Base-by-base conservation (phyloP, 1,284 basidiomycete genomes). In the Austroboletus rostrupii region DNA sequence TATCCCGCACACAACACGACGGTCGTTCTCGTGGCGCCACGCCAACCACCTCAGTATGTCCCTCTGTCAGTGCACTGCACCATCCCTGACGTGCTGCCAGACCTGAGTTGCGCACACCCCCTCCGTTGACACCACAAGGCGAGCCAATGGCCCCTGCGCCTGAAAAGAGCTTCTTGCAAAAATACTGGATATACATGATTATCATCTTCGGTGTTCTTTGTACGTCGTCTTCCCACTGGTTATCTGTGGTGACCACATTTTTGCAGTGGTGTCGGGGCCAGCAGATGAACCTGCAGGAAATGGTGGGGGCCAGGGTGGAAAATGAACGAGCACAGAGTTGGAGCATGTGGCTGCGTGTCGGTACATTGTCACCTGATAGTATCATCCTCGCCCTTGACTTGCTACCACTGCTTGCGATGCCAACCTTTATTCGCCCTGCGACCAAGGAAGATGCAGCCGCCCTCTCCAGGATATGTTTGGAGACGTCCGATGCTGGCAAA, bases 161-260 rank as follows among this genome's bases (percentile, higher is more conserved):
- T 1, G 90, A 91, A 64, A 88, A 92, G 70, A 72, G 80, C 10
- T 91, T 93, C 68, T 53, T 93, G 33, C 86, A 91, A 63, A 94
- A 93, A 68, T 93, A 94, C 69, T 93, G 92, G 90, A 72, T 93
- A 67, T 91, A 92, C 60, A 80, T 91, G 44, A 72, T 77, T 29
- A 75, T 81, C 3, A 67, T 78, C 28, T 67, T 92, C 16, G 69
- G 85, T 32, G 75, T 78, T 28, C 61, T 86, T 32, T 52, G 87
- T 87, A 58, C 65, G 83, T 77, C 43, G 28, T 29, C 7, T 47
- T 37, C 23, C 40, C 16, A 29, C n/a, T 14, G 16, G 14, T 28
- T 43, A 8, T 35, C 53, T 41, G 11, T 17, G 13, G 7, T 49
- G 28, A 43, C 35, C 33, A 31, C n/a, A 31, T 43, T 47, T 20